Evolutionary conservation across 2,329 filamentous ascomycete genomes (phyloP), one percentile per base, ranked within the genome.

Genomic region (Hymenoscyphus fraxineus): DNA sequence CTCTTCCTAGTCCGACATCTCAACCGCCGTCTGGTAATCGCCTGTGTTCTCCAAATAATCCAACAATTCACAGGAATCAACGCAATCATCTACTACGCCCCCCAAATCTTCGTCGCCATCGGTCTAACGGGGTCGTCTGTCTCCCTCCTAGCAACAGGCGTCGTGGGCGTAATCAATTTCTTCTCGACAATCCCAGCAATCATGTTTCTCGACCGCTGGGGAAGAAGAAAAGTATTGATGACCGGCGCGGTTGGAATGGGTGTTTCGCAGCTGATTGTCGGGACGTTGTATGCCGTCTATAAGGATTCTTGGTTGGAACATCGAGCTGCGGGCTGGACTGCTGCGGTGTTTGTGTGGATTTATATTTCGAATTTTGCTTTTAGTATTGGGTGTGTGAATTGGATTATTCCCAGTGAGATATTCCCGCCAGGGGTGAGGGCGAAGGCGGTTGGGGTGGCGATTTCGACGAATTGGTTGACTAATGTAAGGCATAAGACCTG

Each of bases 91-190:
- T 77, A 86, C 54, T 70, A 70, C 55, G 85, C 86, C 55, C 82
- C 83, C 0, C 74, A 87, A 1, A 79, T 86, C 67, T 83, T 85
- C 65, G 84, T 88, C 0, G 74, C 76, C 13, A 69, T 83, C 0
- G 80, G 80, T 12, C 69, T 82, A 7, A 76, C 73, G 0, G 73
- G 74, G 1, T 80, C 77, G 65, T 79, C 80, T 0, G 77, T 74
- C 0, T 85, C 82, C 1, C 79, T 91, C 0, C 78, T 90, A 1
- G 88, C 88, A 0, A 90, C 88, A 0, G 88, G 88, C 3, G 88
- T 90, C 0, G 86, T 89, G 2, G 88, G 88, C 2, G 85, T 91
- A 32, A 83, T 85, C 65, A 88, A 89, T 82, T 87, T 89, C 69
- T 69, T 89, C 64, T 81, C 82, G n/a, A 90, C 88, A 0, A 83